These are phyloP conservation scores for Ogataea allantospora DNA, from an alignment of 805 yeast genomes.

Conservation along the genomic window DNA sequence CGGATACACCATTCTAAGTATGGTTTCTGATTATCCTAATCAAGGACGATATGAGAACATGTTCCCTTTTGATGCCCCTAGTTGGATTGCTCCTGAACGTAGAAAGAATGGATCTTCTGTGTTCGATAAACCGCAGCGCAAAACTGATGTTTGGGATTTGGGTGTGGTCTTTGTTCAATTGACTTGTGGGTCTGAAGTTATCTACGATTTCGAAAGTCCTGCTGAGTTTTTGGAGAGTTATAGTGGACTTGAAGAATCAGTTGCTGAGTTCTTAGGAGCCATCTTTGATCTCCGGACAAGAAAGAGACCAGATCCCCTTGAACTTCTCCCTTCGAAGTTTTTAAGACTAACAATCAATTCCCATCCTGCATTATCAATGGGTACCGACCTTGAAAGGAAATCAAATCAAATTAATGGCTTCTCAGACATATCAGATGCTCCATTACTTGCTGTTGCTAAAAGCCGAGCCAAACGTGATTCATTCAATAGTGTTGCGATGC, in stretches of 20 bases:
- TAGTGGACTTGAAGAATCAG: conserved; percentile 45
- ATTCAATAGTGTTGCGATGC: conserved; percentile 22
- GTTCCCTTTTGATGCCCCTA: conserved; percentile 31
- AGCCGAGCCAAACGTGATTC: conserved; percentile 29
- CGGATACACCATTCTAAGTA: conserved; percentile 47
- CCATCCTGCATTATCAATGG: conserved; percentile 29
- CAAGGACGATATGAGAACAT: conserved; percentile 23
- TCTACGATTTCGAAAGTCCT: conserved; percentile 57
- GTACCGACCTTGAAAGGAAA: conserved; percentile 1
- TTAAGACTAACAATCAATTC: conserved; percentile 63
- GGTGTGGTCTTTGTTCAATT: conserved; percentile 75
- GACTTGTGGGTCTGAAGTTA: conserved; percentile 56
- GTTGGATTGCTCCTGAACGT: conserved; percentile 85
- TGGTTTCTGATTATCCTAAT: conserved; percentile 35
- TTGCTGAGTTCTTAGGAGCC: conserved; percentile 62
- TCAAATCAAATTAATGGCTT: conserved; percentile 10
- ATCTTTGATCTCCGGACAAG: conserved; percentile 66
- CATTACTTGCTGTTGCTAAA: conserved; percentile 12
- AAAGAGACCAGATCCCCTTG: conserved; percentile 79
- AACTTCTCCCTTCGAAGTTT: conserved; percentile 79
- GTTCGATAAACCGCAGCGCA: conserved; percentile 56
- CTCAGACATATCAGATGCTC: conserved; percentile 24
- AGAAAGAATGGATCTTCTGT: conserved; percentile 25
- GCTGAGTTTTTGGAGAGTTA: conserved; percentile 52
- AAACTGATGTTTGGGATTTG: conserved; percentile 91